These are phyloP conservation scores for Proliferodiscus dingleyae DNA, from an alignment of 2,329 filamentous ascomycete species.

Conservation along the genomic window DNA sequence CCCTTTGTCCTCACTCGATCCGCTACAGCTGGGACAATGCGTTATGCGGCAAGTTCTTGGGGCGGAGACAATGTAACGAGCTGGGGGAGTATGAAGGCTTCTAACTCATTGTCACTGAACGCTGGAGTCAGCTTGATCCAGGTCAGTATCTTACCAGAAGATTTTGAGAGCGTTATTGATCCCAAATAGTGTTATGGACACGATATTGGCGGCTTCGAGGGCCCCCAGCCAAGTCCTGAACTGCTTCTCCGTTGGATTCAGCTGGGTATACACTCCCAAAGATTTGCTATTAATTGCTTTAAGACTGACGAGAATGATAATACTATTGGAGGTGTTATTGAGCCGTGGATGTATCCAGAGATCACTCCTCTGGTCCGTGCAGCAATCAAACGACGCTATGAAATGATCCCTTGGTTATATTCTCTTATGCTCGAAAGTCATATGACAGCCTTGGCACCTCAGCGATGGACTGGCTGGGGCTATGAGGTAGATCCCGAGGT, in stretches of 20 bases:
- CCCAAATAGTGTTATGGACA: slow-evolving; percentile 56
- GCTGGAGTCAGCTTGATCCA: slow-evolving; percentile 65
- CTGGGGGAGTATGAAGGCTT: slow-evolving; percentile 68
- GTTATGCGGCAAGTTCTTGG: slow-evolving; percentile 68
- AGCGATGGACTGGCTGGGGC: slow-evolving; percentile 70
- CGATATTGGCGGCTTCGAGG: slow-evolving; percentile 72
- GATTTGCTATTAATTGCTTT: slow-evolving; percentile 75
- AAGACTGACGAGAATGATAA: slow-evolving; percentile 65
- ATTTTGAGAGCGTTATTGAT: slow-evolving; percentile 3
- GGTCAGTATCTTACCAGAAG: slow-evolving; percentile 29
- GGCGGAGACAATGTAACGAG: slow-evolving; percentile 71
- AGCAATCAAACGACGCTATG: slow-evolving; percentile 66
- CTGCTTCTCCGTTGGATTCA: slow-evolving; percentile 70
- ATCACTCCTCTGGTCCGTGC: slow-evolving; percentile 58
- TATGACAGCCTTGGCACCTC: slow-evolving; percentile 54
- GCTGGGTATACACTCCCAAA: slow-evolving; percentile 62
- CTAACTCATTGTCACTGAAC: slow-evolving; percentile 63
- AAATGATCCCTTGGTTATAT: slow-evolving; percentile 68
- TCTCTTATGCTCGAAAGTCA: slow-evolving; percentile 60
- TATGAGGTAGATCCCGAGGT: slow-evolving; percentile 63
- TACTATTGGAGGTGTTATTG: slow-evolving; percentile 65
- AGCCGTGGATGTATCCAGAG: slow-evolving; percentile 73
- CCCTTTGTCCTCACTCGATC: slow-evolving; percentile 68
- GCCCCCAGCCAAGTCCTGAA: slow-evolving; percentile 66
- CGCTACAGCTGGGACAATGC: slow-evolving; percentile 65